A percentile compares a stretch with the other conserved stretches of the same genome.
Evolutionary conservation across 2,329 filamentous ascomycete species (phyloP).

Genomic region (Beauveria rudraprayagi): DNA sequence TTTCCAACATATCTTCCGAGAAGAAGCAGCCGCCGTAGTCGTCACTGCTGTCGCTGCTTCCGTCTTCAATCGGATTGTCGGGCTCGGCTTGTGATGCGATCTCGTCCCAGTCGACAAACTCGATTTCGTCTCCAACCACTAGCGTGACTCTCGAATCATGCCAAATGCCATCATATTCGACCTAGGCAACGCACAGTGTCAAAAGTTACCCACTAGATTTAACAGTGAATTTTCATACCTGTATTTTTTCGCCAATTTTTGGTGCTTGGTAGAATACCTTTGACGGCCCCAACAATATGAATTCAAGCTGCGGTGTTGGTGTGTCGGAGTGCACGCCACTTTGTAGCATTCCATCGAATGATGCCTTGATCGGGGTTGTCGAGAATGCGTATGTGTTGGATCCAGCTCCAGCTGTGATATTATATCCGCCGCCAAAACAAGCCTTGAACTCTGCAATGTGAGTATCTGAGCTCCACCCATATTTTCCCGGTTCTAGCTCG

Average conservation of each 20-base stretch:
- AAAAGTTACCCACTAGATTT: background rate
- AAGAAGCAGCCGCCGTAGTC: background rate
- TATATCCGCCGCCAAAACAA: background rate
- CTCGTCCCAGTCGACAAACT: conserved; percentile 10
- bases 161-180: conserved; percentile 10
- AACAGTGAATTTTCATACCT: too few relatives aligned
- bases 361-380: background rate
- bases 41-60: conserved; percentile 1
- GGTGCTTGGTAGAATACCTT: background rate
- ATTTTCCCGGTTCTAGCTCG: conserved; percentile 7
- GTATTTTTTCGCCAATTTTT: background rate
- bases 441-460: conserved; percentile 12
- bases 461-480: conserved; percentile 11
- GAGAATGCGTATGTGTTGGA: background rate
- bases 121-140: conserved; percentile 12
- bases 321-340: background rate
- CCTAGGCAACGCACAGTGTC: background rate
- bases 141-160: conserved; percentile 12
- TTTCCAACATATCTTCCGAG: background rate
- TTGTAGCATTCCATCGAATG: background rate
- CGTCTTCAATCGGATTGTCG: background rate
- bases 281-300: background rate
- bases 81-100: too few relatives aligned
- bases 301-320: too few relatives aligned
- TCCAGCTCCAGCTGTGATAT: background rate